Evolutionary conservation across 2,329 filamentous ascomycete genomes (phyloP), one percentile per base, ranked within the genome.

Genomic region (Sporothrix pseudoabietina): DNA sequence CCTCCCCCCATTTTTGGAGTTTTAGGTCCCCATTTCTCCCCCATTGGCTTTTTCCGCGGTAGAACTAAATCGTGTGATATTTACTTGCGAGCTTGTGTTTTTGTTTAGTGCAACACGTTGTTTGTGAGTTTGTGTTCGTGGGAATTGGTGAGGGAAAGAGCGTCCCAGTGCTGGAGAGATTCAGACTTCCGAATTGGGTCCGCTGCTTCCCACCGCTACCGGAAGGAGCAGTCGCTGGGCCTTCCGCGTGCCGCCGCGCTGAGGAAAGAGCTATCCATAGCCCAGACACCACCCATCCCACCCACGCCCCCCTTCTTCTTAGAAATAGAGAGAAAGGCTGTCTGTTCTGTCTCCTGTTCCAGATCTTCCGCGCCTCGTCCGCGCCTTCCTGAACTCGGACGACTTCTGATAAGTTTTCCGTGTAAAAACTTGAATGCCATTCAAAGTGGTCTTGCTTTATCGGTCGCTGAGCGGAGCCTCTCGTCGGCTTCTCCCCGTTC

Each of bases 261-360:
- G 39, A 5, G 65, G 66, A 39, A 54, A 55, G 65, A 69, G 65
- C 47, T 35, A 41, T 39, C 61, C 41, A 49, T 19, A 63, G 32
- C 16, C 52, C 71, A 59, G 30, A n/a, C 35, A 63, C 66, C 66
- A 70, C 57, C 72, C 66, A 65, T 63, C 41, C 55, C 55, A 26
- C 57, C 52, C 71, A 63, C 65, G 54, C 71, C 32, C 69, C 55
- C n/a, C n/a, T 19, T 35, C 9, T 14, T 35, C 14, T 49, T 14
- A 19, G 12, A 12, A 3, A 47, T 26, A 26, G 26, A 26, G 26
- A 26, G 47, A 52, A 52, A 55, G 8, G 44, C 44, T 16, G 14
- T 16, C 12, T 19, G 10, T 3, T 4, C 32, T 61, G 57, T 57
- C 19, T 39, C 57, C 30, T 44, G 12, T 26, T 47, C 61, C 61